A percentile compares a stretch with the other conserved stretches of the same genome.
These are phyloP conservation scores for Russula brevipes DNA, from an alignment of 768 basidiomycete species.

Conservation along the genomic window DNA sequence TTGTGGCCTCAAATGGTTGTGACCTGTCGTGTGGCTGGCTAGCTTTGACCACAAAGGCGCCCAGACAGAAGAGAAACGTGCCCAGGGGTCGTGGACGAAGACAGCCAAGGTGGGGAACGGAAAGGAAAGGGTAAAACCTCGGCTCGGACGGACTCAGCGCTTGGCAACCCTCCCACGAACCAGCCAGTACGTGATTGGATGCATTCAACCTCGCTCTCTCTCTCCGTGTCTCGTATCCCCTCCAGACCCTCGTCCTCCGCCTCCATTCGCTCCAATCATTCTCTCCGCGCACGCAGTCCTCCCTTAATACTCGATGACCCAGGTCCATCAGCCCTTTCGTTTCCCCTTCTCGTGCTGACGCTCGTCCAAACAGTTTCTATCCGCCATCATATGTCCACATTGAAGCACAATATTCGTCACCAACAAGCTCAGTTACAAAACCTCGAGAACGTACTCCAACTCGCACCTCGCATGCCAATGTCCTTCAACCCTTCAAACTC, in stretches of 20 bases:
- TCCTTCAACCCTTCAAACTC: conserved; percentile 38
- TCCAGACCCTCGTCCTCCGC: conserved; percentile 19
- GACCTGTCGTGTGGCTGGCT: neutral
- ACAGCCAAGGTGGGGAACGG: neutral
- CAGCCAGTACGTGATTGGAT: neutral
- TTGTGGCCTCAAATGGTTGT: neutral
- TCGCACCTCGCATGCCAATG: conserved; percentile 63
- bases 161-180: neutral
- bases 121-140: neutral
- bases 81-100: neutral
- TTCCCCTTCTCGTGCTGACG: neutral
- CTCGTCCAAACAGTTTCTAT: conserved; percentile 51
- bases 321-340: conserved; percentile 3
- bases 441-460: conserved; percentile 63
- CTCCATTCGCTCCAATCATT: conserved; percentile 16
- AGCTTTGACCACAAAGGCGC: conserved; percentile 11
- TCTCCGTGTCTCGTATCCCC: conserved; percentile 5
- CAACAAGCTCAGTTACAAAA: conserved; percentile 73
- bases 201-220: neutral
- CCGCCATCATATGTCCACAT: conserved; percentile 71
- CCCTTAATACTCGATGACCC: conserved; percentile 22
- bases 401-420: conserved; percentile 79
- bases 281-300: conserved; percentile 20
- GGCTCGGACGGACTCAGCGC: neutral
- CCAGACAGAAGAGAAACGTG: neutral